These are phyloP conservation scores for Ceratobasidium sp. DNA, from an alignment of 1,284 basidiomycete species.

Conservation along the genomic window DNA sequence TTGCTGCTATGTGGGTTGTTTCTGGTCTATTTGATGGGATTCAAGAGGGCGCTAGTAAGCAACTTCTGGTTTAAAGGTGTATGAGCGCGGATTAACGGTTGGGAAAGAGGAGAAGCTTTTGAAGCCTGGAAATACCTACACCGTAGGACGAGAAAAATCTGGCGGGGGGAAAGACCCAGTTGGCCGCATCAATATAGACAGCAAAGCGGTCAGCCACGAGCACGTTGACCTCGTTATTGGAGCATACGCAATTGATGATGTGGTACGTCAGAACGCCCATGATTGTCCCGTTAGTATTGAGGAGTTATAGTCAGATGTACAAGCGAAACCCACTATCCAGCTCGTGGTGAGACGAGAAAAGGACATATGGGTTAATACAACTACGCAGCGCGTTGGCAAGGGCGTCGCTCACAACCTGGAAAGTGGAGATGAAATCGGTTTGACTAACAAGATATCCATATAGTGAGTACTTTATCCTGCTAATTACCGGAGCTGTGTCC, in stretches of 20 bases:
- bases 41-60: slow-evolving; percentile 36
- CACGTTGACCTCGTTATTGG: slow-evolving; percentile 37
- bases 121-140: slow-evolving; percentile 38
- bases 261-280: slow-evolving; percentile 16
- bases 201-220: slow-evolving; percentile 37
- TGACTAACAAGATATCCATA: slow-evolving; percentile 40
- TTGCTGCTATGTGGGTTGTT: slow-evolving; percentile 26
- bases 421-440: slow-evolving; percentile 22
- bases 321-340: slow-evolving; percentile 30
- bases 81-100: background rate
- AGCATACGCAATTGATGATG: slow-evolving; percentile 36
- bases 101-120: slow-evolving; percentile 33
- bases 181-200: slow-evolving; percentile 30
- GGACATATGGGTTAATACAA: slow-evolving; percentile 30
- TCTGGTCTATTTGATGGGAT: slow-evolving; percentile 37
- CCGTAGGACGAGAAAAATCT: slow-evolving; percentile 26
- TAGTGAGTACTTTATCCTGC: slow-evolving; percentile 15
- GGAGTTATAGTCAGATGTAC: slow-evolving; percentile 14
- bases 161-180: slow-evolving; percentile 1
- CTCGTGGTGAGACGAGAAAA: slow-evolving; percentile 34
- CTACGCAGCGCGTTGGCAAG: slow-evolving; percentile 24
- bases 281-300: background rate
- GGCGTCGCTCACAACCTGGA: slow-evolving; percentile 26
- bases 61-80: background rate
- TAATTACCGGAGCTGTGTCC: background rate